These are phyloP conservation scores for Hsuehochloa calcarea DNA, from an alignment of 176 grass and related monocot genomes.

Conservation along the genomic window DNA sequence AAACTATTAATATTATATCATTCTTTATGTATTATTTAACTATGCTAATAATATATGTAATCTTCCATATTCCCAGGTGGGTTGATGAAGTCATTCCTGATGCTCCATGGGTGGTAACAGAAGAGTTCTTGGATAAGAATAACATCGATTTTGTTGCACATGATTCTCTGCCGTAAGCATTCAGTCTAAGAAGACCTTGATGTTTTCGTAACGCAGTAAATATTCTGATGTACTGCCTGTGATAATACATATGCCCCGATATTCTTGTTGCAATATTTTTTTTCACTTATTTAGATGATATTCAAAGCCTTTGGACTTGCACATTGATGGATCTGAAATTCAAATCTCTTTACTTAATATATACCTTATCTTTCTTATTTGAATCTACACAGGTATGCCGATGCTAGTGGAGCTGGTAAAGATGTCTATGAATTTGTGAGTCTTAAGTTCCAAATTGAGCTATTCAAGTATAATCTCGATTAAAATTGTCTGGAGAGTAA, in stretches of 20 bases:
- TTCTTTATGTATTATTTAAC: neutral
- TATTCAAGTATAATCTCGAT: slow-evolving; percentile 10
- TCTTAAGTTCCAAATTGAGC: slow-evolving; percentile 29
- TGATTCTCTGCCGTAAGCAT: slow-evolving; percentile 87
- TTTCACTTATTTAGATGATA: neutral
- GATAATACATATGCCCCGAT: slow-evolving; percentile 8
- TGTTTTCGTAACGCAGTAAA: neutral
- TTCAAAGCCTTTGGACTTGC: neutral
- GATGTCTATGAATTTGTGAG: slow-evolving; percentile 97
- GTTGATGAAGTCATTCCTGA: slow-evolving; percentile 96
- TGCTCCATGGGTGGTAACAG: slow-evolving; percentile 85
- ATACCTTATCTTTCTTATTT: slow-evolving; percentile 28
- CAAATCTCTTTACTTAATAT: slow-evolving; percentile 16
- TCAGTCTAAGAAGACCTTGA: slow-evolving; percentile 22
- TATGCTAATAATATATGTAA: slow-evolving; percentile 19
- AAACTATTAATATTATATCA: neutral
- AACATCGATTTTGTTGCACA: slow-evolving; percentile 89
- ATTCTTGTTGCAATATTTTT: slow-evolving; percentile 6
- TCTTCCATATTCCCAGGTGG: slow-evolving; percentile 55
- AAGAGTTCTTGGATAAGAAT: slow-evolving; percentile 84
- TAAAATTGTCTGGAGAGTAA: neutral
- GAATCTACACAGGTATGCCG: slow-evolving; percentile 74
- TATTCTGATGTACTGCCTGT: slow-evolving; percentile 11
- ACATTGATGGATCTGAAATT: slow-evolving; percentile 16
- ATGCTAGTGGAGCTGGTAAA: slow-evolving; percentile 87